Percentiles rank a stretch among this genome's conserved stretches.
phyloP scores from a whole-genome alignment of 768 basidiomycete genomes.

The Holtermanniella nyarrowii region DNA sequence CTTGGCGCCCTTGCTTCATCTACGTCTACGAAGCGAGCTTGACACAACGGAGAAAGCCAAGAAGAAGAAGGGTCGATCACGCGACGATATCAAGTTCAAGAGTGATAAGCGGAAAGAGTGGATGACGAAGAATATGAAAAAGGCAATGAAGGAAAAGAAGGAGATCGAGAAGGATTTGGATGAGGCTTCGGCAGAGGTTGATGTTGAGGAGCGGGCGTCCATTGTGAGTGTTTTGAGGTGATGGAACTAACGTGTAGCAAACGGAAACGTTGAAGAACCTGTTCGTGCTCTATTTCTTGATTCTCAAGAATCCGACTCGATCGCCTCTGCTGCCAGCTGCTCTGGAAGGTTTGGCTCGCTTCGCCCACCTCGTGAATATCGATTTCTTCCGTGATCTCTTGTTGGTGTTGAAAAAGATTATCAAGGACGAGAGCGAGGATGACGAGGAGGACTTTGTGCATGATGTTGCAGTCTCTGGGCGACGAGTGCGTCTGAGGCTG shows the following conservation, averaged over 20 bases:
- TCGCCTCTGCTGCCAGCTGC: conserved; percentile 72
- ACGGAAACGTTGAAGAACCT: conserved; percentile 96
- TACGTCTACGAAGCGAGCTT: conserved; percentile 80
- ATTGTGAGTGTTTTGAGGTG: conserved; percentile 51
- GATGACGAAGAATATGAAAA: conserved; percentile 84
- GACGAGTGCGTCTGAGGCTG: conserved; percentile 48
- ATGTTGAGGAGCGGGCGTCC: conserved; percentile 74
- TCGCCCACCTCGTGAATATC: conserved; percentile 91
- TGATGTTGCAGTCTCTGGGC: conserved; percentile 38
- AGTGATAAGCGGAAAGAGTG: conserved; percentile 50
- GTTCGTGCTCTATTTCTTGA: conserved; percentile 92
- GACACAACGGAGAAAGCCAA: conserved; percentile 44
- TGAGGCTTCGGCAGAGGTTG: conserved; percentile 87
- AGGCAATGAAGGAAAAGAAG: conserved; percentile 73
- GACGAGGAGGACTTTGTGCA: conserved; percentile 34
- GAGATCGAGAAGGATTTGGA: conserved; percentile 84
- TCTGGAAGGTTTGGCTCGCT: conserved; percentile 81
- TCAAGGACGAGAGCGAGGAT: conserved; percentile 44
- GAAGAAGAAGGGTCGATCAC: conserved; percentile 45
- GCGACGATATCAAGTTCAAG: conserved; percentile 46
- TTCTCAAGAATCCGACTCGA: conserved; percentile 73
- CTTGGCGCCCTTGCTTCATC: conserved; percentile 67
- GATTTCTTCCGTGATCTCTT: conserved; percentile 97
- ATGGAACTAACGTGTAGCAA: conserved; percentile 50
- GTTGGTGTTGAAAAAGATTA: conserved; percentile 67